phyloP scores from a whole-genome alignment of 2,329 filamentous ascomycete species.

The Chaetomium globosum region DNA sequence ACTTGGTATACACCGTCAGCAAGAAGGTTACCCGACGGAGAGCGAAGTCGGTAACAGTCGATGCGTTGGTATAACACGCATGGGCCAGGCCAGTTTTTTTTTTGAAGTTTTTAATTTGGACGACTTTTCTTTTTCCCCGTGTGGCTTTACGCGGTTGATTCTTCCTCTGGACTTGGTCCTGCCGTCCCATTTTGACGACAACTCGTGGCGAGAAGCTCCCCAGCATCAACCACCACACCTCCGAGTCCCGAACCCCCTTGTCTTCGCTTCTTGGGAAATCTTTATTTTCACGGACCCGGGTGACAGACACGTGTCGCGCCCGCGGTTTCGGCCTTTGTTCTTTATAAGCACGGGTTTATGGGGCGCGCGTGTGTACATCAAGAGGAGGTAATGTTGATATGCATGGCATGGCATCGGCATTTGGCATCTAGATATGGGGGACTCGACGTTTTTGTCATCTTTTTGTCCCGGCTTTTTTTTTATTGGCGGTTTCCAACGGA shows the following conservation, averaged over 20 bases:
- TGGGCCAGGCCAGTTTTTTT: constrained; percentile 18
- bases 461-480: constrained; percentile 35
- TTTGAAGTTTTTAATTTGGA: constrained; percentile 12
- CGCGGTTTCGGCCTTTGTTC: constrained; percentile 33
- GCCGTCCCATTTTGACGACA: constrained; percentile 14
- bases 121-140: constrained; percentile 16
- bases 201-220: constrained; percentile 1
- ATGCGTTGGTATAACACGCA: constrained; percentile 48
- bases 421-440: constrained; percentile 52
- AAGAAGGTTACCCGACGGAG: constrained; percentile 64
- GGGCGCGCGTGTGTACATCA: constrained; percentile 51
- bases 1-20: constrained; percentile 72
- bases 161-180: constrained; percentile 23
- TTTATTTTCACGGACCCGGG: constrained; percentile 28
- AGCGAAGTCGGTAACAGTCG: constrained; percentile 49
- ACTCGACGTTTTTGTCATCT: constrained; percentile 35
- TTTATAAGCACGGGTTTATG: constrained; percentile 42
- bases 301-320: constrained; percentile 27
- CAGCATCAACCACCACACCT: constrained; percentile 12
- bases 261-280: constrained; percentile 37
- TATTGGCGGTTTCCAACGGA: constrained; percentile 44
- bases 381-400: constrained; percentile 54
- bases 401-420: constrained; percentile 53
- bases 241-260: constrained; percentile 22
- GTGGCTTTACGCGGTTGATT: constrained; percentile 12